Base-by-base conservation (phyloP, 1,284 basidiomycete species). In the Cutaneotrichosporon spelunceum region DNA sequence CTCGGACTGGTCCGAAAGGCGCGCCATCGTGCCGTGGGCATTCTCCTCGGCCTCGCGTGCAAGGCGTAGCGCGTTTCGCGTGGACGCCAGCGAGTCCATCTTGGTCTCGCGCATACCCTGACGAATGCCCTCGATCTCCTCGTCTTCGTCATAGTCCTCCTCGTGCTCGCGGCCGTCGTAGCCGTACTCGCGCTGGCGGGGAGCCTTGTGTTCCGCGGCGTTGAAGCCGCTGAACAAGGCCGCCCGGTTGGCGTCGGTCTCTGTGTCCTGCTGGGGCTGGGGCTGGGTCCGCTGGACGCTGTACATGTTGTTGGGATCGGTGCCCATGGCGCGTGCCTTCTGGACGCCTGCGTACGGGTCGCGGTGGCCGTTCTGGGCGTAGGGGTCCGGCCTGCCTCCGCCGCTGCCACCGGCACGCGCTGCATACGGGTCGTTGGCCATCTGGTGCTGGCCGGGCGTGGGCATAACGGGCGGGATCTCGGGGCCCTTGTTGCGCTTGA, bases 1-100 rank as follows among this genome's bases (percentile, higher is more conserved):
- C 66, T 82, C 81, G 49, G 93, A 97, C 81, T 99, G 96, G 69
- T 92, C 89, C n/a, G 90, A 94, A 19, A 99, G 84, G 73, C 87
- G 90, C 66, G 81, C 82, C 49, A 99, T 80, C 14, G 95, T 99
- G 67, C 88, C 88, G 59, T 89, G 82, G 24, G 92, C 96, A 8
- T 91, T 96, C 79, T 99, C 96, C 78, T 98, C 95, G 1, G 95
- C 93, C 78, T 99, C 93, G 16, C 90, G 84, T 24, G 94, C 95
- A 74, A 98, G 84, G 55, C 93, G 85, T 54, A 99, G 83, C 3
- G 95, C 94, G 79, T 99, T 98, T 59, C 79, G 83, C 0, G 93
- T 92, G 26, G 89, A 90, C 62, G 87, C 88, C 53, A 96, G 88
- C 74, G 87, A 89, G 72, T 99, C 95, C 79, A 97, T 93, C 81